Percentiles rank a stretch among this genome's conserved stretches.
These are phyloP conservation scores for Penicillium sp. DNA, from an alignment of 2,329 filamentous ascomycete species.

Conservation along the genomic window DNA sequence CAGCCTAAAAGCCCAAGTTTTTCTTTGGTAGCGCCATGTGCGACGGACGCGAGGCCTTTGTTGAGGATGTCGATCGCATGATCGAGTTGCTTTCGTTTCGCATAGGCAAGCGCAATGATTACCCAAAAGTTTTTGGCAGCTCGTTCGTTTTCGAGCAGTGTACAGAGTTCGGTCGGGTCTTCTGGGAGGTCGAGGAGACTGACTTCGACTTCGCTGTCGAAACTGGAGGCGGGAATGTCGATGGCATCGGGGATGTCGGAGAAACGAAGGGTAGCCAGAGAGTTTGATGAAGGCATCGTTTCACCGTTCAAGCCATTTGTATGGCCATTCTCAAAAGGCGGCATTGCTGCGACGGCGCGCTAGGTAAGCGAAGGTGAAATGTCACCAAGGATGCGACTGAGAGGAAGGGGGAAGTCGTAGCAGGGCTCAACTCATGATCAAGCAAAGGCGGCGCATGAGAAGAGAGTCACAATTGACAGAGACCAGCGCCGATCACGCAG, in stretches of 20 bases:
- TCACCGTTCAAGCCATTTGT: slow-evolving; percentile 50
- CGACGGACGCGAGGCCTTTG: slow-evolving; percentile 67
- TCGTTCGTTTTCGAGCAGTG: slow-evolving; percentile 87
- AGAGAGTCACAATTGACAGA: not conserved
- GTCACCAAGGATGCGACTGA: slow-evolving; percentile 15
- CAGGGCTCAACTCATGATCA: slow-evolving; percentile 30
- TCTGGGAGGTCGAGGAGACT: slow-evolving; percentile 86
- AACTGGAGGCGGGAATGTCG: slow-evolving; percentile 58
- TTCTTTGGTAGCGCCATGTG: slow-evolving; percentile 66
- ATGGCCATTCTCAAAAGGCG: slow-evolving; percentile 47
- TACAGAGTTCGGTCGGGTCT: slow-evolving; percentile 91
- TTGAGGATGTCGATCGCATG: slow-evolving; percentile 67
- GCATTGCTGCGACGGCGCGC: slow-evolving; percentile 41
- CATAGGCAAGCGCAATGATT: slow-evolving; percentile 93
- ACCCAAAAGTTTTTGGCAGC: slow-evolving; percentile 94
- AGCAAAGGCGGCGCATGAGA: slow-evolving; percentile 10
- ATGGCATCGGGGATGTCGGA: slow-evolving; percentile 58
- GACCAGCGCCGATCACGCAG: not conserved
- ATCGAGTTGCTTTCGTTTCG: slow-evolving; percentile 89
- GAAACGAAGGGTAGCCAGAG: slow-evolving; percentile 47
- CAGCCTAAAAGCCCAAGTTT: slow-evolving; percentile 77
- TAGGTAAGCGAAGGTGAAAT: slow-evolving; percentile 5
- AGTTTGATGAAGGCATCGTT: slow-evolving; percentile 25
- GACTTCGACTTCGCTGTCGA: slow-evolving; percentile 74
- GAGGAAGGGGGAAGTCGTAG: slow-evolving; percentile 12